These are phyloP conservation scores for Silene conica DNA, from an alignment of 148 eudicot genomes.

Conservation along the genomic window DNA sequence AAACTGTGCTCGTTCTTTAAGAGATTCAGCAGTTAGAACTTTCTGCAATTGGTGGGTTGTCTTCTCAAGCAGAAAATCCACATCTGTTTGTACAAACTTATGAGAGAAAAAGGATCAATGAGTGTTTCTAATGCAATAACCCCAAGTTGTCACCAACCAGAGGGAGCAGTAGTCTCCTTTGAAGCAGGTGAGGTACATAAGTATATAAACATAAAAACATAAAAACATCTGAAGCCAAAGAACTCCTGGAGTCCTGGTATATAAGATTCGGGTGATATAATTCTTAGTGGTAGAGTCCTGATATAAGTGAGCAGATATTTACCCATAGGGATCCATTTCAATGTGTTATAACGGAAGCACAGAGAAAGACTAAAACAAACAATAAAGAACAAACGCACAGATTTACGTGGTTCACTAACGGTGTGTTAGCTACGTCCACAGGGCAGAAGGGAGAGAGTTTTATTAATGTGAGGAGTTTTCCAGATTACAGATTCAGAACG, in stretches of 20 bases:
- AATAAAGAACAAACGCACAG: too few species aligned
- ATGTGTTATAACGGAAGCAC: too few species aligned
- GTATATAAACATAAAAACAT: not conserved
- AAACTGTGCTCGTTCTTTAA: slow-evolving; percentile 37
- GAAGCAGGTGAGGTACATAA: not conserved
- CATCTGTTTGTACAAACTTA: slow-evolving; percentile 75
- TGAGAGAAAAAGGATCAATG: slow-evolving; percentile 15
- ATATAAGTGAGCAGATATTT: not conserved
- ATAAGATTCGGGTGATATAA: not conserved
- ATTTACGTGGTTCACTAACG: too few species aligned
- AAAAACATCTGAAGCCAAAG: not conserved
- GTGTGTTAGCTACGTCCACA: too few species aligned
- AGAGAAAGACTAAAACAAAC: too few species aligned
- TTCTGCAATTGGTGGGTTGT: slow-evolving; percentile 52
- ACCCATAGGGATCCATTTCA: not conserved
- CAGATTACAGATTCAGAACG: too few species aligned
- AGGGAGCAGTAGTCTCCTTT: not conserved
- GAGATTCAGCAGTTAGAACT: slow-evolving; percentile 36
- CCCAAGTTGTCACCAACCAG: not conserved
- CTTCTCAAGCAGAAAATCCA: slow-evolving; percentile 51
- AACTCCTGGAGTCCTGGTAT: not conserved
- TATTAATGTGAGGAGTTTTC: too few species aligned
- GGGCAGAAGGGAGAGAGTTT: too few species aligned
- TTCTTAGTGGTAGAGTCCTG: not conserved
- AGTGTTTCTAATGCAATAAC: not conserved